These are phyloP conservation scores for Tuber melanosporum DNA, from an alignment of 495 filamentous ascomycete genomes.

Conservation along the genomic window DNA sequence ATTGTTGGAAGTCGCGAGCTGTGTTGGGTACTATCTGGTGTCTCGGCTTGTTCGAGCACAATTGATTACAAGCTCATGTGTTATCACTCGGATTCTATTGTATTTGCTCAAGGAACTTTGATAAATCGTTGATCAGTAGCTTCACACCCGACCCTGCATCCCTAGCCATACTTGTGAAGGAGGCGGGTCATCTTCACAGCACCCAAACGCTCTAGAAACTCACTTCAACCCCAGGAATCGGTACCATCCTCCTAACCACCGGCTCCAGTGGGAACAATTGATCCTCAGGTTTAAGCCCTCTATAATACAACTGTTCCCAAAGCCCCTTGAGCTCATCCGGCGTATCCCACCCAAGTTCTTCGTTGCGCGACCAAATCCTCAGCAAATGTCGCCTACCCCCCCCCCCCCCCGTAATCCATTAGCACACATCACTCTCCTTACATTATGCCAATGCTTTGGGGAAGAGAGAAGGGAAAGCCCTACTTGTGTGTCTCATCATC, in stretches of 20 bases:
- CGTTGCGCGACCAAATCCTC: constrained; percentile 42
- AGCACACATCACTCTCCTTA: background rate
- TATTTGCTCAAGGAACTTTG: background rate
- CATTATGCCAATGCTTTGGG: background rate
- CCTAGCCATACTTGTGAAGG: background rate
- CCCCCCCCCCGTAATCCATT: background rate
- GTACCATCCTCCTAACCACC: constrained; percentile 4
- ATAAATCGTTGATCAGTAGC: background rate
- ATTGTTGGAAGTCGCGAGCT: background rate
- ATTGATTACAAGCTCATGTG: background rate
- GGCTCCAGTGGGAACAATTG: constrained; percentile 21
- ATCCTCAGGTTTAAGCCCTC: constrained; percentile 9
- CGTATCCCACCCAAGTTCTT: constrained; percentile 39
- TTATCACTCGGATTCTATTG: background rate
- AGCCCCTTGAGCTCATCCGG: constrained; percentile 37
- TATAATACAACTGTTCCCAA: constrained; percentile 31
- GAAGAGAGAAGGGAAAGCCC: background rate
- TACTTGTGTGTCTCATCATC: constrained; percentile 42
- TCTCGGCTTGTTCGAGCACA: background rate
- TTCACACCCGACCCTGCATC: background rate
- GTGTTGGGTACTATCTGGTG: background rate
- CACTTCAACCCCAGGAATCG: background rate
- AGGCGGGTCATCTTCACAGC: background rate
- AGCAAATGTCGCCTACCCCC: constrained; percentile 40
- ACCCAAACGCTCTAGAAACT: background rate